Evolutionary conservation across 768 basidiomycete species (phyloP).

Genomic region (Phlegmacium glaucopus): DNA sequence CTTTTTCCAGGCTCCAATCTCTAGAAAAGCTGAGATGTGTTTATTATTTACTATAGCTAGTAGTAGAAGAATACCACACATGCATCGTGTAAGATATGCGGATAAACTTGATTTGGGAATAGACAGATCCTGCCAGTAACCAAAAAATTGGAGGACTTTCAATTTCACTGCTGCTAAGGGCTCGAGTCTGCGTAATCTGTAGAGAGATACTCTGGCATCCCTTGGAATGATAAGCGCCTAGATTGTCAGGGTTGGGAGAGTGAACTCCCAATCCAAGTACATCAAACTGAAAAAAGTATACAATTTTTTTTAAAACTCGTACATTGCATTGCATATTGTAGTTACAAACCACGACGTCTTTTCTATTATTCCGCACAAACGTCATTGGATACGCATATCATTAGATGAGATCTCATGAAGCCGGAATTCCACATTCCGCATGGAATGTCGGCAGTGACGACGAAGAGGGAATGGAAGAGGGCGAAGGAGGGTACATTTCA

Average conservation of each 20-base stretch:
- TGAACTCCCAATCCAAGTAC: no score
- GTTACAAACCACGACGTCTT: conserved; percentile 3
- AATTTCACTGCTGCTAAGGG: no score
- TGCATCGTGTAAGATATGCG: no score
- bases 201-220: no score
- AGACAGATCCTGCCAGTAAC: no score
- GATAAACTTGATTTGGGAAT: no score
- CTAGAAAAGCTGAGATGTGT: neutral
- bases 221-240: no score
- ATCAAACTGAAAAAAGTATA: neutral
- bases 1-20: conserved; percentile 1
- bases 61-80: no score
- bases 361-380: conserved; percentile 10
- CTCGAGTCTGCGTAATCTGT: no score
- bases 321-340: conserved; percentile 9
- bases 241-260: no score
- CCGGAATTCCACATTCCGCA: conserved; percentile 7
- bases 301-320: conserved; percentile 6
- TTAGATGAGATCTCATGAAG: conserved; percentile 11
- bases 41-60: no score
- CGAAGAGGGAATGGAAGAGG: neutral
- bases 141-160: no score
- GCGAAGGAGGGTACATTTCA: conserved; percentile 23
- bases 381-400: conserved; percentile 1
- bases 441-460: conserved; percentile 6